phyloP scores from a whole-genome alignment of 2,329 filamentous ascomycete species.

The Aspergillus sp. region DNA sequence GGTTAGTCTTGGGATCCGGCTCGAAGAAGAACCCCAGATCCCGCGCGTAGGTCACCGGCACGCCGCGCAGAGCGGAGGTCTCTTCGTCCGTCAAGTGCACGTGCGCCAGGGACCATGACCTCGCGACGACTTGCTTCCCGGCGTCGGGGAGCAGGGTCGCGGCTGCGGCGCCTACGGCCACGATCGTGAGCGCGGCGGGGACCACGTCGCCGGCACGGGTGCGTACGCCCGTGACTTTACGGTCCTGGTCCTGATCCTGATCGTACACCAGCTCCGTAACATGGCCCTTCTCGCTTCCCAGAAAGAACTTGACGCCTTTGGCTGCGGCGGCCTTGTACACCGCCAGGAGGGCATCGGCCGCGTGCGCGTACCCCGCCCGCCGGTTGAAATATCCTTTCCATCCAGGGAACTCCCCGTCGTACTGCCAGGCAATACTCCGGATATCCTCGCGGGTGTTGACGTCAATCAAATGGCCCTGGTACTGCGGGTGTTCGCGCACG shows the following conservation, averaged over 20 bases:
- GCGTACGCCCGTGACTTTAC: constrained; percentile 26
- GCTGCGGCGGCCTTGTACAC: constrained; percentile 38
- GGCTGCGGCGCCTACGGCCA: constrained; percentile 46
- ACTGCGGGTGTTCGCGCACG: constrained; percentile 25
- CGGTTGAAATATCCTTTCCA: constrained; percentile 55
- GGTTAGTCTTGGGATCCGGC: constrained; percentile 49
- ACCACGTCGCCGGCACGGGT: constrained; percentile 34
- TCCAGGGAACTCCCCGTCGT: constrained; percentile 40
- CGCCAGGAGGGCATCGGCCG: constrained; percentile 43
- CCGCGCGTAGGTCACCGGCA: constrained; percentile 54
- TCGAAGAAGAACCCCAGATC: constrained; percentile 61
- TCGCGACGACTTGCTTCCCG: constrained; percentile 46
- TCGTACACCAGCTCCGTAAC: constrained; percentile 35
- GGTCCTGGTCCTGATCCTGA: constrained; percentile 3
- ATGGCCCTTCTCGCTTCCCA: constrained; percentile 36
- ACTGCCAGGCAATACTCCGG: constrained; percentile 41
- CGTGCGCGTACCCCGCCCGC: constrained; percentile 51
- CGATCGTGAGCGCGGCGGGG: constrained; percentile 37
- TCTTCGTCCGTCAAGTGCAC: constrained; percentile 50
- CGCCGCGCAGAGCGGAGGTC: constrained; percentile 45
- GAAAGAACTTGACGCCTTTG: constrained; percentile 36
- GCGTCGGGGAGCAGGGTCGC: constrained; percentile 43
- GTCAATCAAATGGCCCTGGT: constrained; percentile 33
- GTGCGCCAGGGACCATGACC: constrained; percentile 53
- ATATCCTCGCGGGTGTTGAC: constrained; percentile 30